Evolutionary conservation across 306 rosid species (phyloP), one percentile per base, ranked within the genome.

Genomic region (Luffa aegyptiaca): DNA sequence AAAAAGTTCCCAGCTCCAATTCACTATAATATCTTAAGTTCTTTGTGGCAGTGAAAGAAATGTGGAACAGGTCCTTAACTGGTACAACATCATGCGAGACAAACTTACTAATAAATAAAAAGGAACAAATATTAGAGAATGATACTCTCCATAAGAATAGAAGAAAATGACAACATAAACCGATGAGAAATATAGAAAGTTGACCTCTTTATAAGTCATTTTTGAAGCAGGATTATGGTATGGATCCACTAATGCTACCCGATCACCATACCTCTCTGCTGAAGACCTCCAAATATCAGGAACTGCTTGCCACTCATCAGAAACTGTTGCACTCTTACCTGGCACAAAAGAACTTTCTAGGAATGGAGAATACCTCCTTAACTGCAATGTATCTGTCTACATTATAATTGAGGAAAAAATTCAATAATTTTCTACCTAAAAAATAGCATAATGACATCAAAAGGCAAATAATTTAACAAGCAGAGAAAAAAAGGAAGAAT

Each of bases 281-380:
- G 98, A 86, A 83, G 88, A 83, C 87, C 92, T 90, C 97, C 98
- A 95, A 80, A 95, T 91, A 86, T 95, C 98, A 70, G 98, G 97
- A 85, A 95, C 97, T 18, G 97, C 87, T 83, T 86, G 87, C 98
- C 97, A 95, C 81, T 91, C 95, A 62, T 83, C 91, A 13, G 88
- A 81, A 7, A 86, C 88, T 77, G 56, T 66, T 71, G 41, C 68
- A 56, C 82, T 91, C 81, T 79, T 83, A 74, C 77, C 80, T 31
- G 83, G 76, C 78, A 86, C 86, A 17, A 86, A 81, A 20, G 88
- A 90, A 79, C 93, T 88, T 89, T 92, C 97, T 31, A 92, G 88
- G 81, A 90, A 77, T 18, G 97, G 98, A n/a, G 95, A 88, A 81
- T 84, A 92, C 87, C 73, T 95, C 85, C 98, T 89, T 81, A 87